Conservation (phyloP, 345 rosid genomes). For the Laguncularia racemosa region DNA sequence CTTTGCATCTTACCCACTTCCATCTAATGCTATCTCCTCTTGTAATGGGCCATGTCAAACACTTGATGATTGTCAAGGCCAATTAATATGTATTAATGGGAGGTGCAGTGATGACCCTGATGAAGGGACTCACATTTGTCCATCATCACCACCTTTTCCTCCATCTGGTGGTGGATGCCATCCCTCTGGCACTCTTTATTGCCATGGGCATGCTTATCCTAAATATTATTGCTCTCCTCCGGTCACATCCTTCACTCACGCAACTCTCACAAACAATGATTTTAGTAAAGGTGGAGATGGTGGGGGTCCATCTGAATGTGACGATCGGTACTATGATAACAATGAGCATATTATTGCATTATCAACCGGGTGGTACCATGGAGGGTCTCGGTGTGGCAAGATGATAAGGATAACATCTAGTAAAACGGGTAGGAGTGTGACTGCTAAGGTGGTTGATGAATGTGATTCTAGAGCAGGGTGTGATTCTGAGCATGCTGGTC, state of each 20-base stretch:
- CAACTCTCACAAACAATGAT: constrained; percentile 24
- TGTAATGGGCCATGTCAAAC: constrained; percentile 31
- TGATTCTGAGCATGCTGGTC: constrained; percentile 26
- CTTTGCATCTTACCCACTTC: not conserved
- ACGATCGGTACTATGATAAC: constrained; percentile 11
- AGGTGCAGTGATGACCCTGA: constrained; percentile 31
- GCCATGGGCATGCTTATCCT: not conserved
- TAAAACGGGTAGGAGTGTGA: constrained; percentile 11
- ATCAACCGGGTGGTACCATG: constrained; percentile 30
- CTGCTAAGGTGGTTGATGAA: constrained; percentile 34
- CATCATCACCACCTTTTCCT: not conserved
- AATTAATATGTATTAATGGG: constrained; percentile 30
- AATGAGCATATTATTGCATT: constrained; percentile 23
- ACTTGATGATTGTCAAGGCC: constrained; percentile 23
- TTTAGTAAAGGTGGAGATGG: constrained; percentile 32
- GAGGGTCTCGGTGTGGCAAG: constrained; percentile 22
- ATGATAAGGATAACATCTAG: constrained; percentile 20
- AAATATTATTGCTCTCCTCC: constrained; percentile 27
- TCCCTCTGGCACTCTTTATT: constrained; percentile 12
- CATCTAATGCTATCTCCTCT: constrained; percentile 21
- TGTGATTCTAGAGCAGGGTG: constrained; percentile 33
- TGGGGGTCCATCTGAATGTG: constrained; percentile 23
- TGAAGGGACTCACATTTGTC: constrained; percentile 21
- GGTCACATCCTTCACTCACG: constrained; percentile 12
- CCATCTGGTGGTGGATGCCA: constrained; percentile 5